Conservation (phyloP, 108 stramenopile species). For the Skeletonema grethae region DNA sequence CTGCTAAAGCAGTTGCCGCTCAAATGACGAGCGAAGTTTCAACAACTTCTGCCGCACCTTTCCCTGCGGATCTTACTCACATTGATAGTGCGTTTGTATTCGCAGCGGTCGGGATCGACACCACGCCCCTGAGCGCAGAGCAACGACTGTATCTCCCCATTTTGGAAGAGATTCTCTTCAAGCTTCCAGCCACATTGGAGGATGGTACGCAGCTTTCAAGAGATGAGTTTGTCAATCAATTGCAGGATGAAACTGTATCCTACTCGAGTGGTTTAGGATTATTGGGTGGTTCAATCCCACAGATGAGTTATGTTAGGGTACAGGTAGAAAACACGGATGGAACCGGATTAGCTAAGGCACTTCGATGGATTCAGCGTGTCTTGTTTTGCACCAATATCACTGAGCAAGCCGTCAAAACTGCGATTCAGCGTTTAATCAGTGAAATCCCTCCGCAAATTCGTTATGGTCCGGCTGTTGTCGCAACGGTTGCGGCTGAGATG, state of each 20-base stretch:
- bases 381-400: constrained; percentile 38
- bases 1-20: constrained; percentile 16
- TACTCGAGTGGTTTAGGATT: constrained; percentile 46
- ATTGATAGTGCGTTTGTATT: constrained; percentile 51
- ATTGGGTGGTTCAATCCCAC: constrained; percentile 41
- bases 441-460: constrained; percentile 49
- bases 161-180: constrained; percentile 49
- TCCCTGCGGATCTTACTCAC: constrained; percentile 46
- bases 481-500: constrained; percentile 28
- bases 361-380: constrained; percentile 36
- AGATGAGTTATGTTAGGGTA: constrained; percentile 33
- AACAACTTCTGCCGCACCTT: constrained; percentile 15
- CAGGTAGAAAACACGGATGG: constrained; percentile 36
- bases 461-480: constrained; percentile 32
- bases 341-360: constrained; percentile 28
- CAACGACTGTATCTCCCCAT: constrained; percentile 47
- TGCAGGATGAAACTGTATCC: constrained; percentile 47
- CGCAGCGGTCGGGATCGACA: constrained; percentile 48
- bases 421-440: constrained; percentile 41
- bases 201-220: constrained; percentile 36
- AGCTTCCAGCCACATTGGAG: constrained; percentile 42
- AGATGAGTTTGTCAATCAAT: constrained; percentile 43
- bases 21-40: constrained; percentile 28
- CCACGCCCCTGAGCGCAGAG: constrained; percentile 15
- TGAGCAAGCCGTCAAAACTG: constrained; percentile 34